phyloP scores from a whole-genome alignment of 805 yeast genomes.

The Metschnikowia borealis region DNA sequence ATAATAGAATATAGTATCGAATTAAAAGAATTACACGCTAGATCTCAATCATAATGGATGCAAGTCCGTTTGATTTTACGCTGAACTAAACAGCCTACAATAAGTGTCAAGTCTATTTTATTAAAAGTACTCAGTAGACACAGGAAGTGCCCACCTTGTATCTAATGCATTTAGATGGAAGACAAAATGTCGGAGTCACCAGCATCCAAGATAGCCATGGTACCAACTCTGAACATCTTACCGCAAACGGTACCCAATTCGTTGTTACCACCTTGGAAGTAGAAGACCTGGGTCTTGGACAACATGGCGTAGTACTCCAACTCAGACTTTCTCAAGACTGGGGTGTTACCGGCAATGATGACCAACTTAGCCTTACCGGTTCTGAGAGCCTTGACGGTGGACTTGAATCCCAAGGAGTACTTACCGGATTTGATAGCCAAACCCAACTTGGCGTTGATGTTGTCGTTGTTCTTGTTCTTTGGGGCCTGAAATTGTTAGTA shows the following conservation, averaged over 20 bases:
- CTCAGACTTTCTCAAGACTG: constrained; percentile 99
- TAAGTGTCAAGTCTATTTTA: neutral
- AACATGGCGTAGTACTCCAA: constrained; percentile 99
- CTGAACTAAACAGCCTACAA: neutral
- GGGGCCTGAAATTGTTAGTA: constrained; percentile 79
- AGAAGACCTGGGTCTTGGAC: constrained; percentile 94
- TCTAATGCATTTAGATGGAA: constrained; percentile 34
- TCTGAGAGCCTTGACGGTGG: constrained; percentile 97
- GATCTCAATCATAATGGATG: no score
- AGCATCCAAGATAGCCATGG: constrained; percentile 90
- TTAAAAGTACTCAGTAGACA: neutral
- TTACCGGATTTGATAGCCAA: constrained; percentile 98
- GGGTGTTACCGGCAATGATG: constrained; percentile 98
- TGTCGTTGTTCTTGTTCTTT: constrained; percentile 86
- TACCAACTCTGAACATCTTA: constrained; percentile 99
- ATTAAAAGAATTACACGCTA: no score
- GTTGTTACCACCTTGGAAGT: constrained; percentile 99
- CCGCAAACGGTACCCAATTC: constrained; percentile 99
- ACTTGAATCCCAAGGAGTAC: constrained; percentile 99
- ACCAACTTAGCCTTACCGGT: constrained; percentile 98
- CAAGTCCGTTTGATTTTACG: no score
- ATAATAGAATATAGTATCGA: neutral
- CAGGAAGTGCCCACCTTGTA: neutral
- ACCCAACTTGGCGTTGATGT: constrained; percentile 97
- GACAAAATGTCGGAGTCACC: constrained; percentile 99